These are phyloP conservation scores for Pythium volutum DNA, from an alignment of 352 stramenopile genomes.

Conservation along the genomic window DNA sequence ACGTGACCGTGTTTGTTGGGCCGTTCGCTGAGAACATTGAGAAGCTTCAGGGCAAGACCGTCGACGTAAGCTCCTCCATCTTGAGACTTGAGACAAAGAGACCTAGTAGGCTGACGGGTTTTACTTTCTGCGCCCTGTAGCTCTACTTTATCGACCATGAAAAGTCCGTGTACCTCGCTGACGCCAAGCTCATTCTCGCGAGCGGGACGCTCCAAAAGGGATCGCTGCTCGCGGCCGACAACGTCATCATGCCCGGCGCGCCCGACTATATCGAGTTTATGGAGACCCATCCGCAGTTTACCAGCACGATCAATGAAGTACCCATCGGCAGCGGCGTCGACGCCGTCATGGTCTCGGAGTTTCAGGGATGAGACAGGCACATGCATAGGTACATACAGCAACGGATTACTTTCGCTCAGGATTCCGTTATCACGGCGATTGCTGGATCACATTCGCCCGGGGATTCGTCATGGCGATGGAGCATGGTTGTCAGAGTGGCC, in stretches of 20 bases:
- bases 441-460: too few species aligned
- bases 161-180: constrained; percentile 40
- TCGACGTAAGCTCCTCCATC: constrained; percentile 51
- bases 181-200: constrained; percentile 44
- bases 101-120: neutral
- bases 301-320: constrained; percentile 14
- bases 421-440: too few species aligned
- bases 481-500: neutral
- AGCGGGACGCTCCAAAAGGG: constrained; percentile 33
- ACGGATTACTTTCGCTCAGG: neutral
- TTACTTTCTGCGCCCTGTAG: constrained; percentile 15
- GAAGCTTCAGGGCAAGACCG: constrained; percentile 32
- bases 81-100: too few species aligned
- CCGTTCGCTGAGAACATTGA: constrained; percentile 39
- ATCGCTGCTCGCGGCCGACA: constrained; percentile 44
- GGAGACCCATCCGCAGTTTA: constrained; percentile 35
- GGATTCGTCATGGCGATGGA: too few species aligned
- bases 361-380: constrained; percentile 8
- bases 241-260: constrained; percentile 39
- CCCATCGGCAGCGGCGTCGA: constrained; percentile 12
- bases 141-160: constrained; percentile 57
- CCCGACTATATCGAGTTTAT: constrained; percentile 49
- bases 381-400: too few species aligned
- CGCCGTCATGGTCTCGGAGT: constrained; percentile 24
- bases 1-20: constrained; percentile 43